These are phyloP conservation scores for Pseudocercospora cruenta DNA, from an alignment of 2,329 filamentous ascomycete species.

Conservation along the genomic window DNA sequence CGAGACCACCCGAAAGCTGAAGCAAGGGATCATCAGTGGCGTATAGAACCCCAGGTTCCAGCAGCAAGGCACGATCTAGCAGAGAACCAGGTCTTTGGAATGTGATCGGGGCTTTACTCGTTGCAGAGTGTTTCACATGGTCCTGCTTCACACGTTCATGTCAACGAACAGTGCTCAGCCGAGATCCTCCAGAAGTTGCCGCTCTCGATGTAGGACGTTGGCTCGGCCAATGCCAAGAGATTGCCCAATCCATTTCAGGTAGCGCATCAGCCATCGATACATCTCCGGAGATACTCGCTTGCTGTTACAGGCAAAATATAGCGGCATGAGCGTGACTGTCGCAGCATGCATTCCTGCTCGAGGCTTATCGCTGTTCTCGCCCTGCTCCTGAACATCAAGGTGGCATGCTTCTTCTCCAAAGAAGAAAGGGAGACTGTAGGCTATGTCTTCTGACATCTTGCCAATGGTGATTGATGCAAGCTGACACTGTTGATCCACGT, in stretches of 20 bases:
- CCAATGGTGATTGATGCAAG: slow-evolving; percentile 3
- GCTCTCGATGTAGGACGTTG: neutral
- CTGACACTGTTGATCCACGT: neutral
- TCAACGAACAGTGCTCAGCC: neutral
- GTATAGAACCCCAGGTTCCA: neutral
- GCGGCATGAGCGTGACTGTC: slow-evolving; percentile 14
- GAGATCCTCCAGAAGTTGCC: neutral
- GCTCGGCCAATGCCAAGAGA: slow-evolving; percentile 6
- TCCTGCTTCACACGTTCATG: neutral
- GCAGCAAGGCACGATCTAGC: neutral
- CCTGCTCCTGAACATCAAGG: neutral
- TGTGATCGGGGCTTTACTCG: neutral
- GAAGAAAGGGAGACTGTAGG: slow-evolving; percentile 18
- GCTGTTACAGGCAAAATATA: slow-evolving; percentile 14
- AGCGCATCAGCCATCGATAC: slow-evolving; percentile 13
- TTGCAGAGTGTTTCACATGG: neutral
- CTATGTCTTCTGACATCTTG: slow-evolving; percentile 12
- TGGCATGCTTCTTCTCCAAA: slow-evolving; percentile 11
- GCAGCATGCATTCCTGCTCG: slow-evolving; percentile 15
- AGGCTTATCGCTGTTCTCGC: neutral
- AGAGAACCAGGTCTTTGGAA: neutral
- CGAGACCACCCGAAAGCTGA: neutral
- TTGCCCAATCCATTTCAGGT: slow-evolving; percentile 11
- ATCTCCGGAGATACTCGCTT: slow-evolving; percentile 7
- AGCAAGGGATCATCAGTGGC: neutral